Evolutionary conservation across 164 flowering plant species (phyloP), one percentile per base, ranked within the genome.

Genomic region (Brasenia schreberi): DNA sequence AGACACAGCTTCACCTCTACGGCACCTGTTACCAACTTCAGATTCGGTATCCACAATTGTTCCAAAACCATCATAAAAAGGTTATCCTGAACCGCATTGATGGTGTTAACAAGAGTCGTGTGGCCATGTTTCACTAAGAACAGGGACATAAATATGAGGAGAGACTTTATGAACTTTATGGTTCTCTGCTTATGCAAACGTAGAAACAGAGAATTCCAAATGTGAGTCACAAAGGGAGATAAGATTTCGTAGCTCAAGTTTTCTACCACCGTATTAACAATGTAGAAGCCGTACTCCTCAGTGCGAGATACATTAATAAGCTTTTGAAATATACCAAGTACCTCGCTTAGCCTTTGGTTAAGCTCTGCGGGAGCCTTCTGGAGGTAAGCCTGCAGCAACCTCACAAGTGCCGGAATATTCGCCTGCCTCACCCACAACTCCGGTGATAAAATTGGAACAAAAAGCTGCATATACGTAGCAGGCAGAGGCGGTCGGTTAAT

Each of bases 341-440:
- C 91, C 72, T 76, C 76, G 59, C 68, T 71, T 43, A 94, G 78
- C 69, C 82, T 81, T 69, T 71, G 81, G 62, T 68, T 86, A 65
- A 94, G 80, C 71, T 94, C 96, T 71, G 76, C 74, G 1, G 99
- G 93, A 18, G 88, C 83, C 81, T 91, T 91, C 67, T 81, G 89
- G 68, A 94, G 89, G 75, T 85, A 94, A 17, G 99, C 95, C 75
- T 86, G 95, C 62, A 94, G 90, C 67, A 94, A 76, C 62, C 96
- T 88, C 43, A 89, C 99, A 74, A 94, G 90, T 0, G 97, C 97
- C 11, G 97, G 99, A 19, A 85, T 93, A 76, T 91, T 88, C 12
- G 85, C 88, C 61, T 88, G 43, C 71, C 82, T 81, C 65, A 80
- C 82, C 99, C 99, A 94, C 43, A 81, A 70, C 4, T 87, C 93